Conservation (phyloP, 2,329 filamentous ascomycete genomes). For the Diaporthe sp. region DNA sequence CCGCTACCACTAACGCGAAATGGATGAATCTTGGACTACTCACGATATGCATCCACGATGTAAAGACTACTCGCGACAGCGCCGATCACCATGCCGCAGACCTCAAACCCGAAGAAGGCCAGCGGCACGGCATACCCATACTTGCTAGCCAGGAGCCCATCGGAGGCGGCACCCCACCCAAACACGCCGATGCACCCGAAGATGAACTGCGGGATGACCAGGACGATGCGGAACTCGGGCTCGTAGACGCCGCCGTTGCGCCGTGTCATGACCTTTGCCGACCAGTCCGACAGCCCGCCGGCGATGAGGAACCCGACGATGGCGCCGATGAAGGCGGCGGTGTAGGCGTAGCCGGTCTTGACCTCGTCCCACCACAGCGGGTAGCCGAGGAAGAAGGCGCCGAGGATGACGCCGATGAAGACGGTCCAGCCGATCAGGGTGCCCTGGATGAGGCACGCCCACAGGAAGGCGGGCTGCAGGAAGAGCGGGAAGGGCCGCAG, state of each 20-base stretch:
- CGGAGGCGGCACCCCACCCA: conserved; percentile 83
- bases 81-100: conserved; percentile 92
- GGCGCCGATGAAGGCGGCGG: conserved; percentile 86
- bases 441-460: conserved; percentile 84
- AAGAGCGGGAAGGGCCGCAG: conserved; percentile 87
- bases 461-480: conserved; percentile 86
- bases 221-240: conserved; percentile 87
- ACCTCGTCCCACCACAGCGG: conserved; percentile 87
- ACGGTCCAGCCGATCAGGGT: conserved; percentile 96
- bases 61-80: conserved; percentile 89
- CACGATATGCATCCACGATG: conserved; percentile 92
- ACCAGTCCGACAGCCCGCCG: conserved; percentile 80
- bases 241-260: conserved; percentile 87
- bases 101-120: conserved; percentile 85
- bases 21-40: conserved; percentile 49
- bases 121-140: conserved; percentile 82
- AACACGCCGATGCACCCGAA: conserved; percentile 84
- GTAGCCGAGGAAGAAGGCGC: conserved; percentile 84
- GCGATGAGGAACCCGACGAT: conserved; percentile 82
- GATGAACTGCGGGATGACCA: conserved; percentile 86
- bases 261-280: conserved; percentile 76
- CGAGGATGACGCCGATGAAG: conserved; percentile 86
- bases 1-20: conserved; percentile 10
- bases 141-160: conserved; percentile 63
- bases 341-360: conserved; percentile 88